Evolutionary conservation across 2,329 filamentous ascomycete genomes (phyloP).

Genomic region (Lachnellula occidentalis): DNA sequence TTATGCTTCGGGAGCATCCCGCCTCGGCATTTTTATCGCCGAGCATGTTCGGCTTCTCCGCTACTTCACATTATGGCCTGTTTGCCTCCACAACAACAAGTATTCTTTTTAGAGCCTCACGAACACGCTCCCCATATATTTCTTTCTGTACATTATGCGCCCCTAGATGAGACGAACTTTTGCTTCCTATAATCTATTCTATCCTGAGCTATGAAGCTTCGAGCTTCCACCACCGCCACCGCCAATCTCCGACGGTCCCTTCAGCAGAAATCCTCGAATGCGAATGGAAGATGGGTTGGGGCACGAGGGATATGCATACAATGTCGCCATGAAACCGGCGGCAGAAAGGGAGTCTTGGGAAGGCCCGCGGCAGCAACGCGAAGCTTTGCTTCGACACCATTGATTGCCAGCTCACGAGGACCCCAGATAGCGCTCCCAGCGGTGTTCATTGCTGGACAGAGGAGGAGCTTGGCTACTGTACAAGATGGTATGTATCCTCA

Average conservation of each 20-base stretch:
- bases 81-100: background rate
- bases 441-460: slow-evolving; percentile 26
- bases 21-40: slow-evolving; percentile 1
- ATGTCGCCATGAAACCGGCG: slow-evolving; percentile 4
- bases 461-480: slow-evolving; percentile 25
- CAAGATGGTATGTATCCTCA: slow-evolving; percentile 22
- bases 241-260: slow-evolving; percentile 6
- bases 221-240: slow-evolving; percentile 3
- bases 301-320: slow-evolving; percentile 1
- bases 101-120: background rate
- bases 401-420: background rate
- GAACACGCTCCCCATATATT: background rate
- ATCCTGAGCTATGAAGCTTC: slow-evolving; percentile 11
- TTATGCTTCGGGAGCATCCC: background rate
- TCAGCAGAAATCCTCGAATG: background rate
- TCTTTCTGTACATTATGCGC: slow-evolving; percentile 7
- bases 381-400: background rate
- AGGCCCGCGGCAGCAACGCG: background rate
- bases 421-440: slow-evolving; percentile 19
- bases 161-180: slow-evolving; percentile 2
- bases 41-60: background rate
- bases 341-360: background rate
- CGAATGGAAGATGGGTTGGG: background rate
- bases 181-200: background rate
- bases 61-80: slow-evolving; percentile 1